Base-by-base conservation (phyloP, 129 eudicot genomes). In the Pseudognaphalium luteoalbum region DNA sequence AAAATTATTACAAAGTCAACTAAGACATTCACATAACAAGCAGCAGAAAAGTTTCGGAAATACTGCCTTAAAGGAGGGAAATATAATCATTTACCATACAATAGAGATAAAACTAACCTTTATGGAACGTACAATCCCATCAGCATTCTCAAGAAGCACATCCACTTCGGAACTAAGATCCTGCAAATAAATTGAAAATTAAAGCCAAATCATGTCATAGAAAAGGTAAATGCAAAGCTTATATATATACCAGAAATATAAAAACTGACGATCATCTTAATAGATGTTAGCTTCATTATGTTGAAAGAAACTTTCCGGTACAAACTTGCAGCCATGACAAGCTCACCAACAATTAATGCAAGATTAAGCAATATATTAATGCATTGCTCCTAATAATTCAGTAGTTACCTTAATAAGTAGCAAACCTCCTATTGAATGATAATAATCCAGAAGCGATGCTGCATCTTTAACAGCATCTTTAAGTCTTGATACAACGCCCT, bases 391-490 rank as follows among this genome's bases (percentile, higher is more conserved):
- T 39, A 58, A 10, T 15, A 80, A 17, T 4, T 47, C 3, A 6
- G 54, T 47, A 15, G 42, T 83, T 84, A 91, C 98, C 98, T 94
- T 94, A 32, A 94, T 77, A 73, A 81, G 79, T 34, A 76, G 47
- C 87, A 94, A 81, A 71, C 97, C 81, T 83, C 97, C 97, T 14
- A 91, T 20, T 17, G 93, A 67, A 67, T 88, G 74, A 80, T 88
- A 84, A 80, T 76, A 94, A 74, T 94, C 97, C 57, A 82, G 85
- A 80, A 94, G 88, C 35, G 90, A 74, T 66, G 70, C 81, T 37
- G 91, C 89, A 59, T 41, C 81, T 50, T 80, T 79, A 63, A 88
- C 70, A 47, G 87, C 82, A 74, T 78, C 93, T 80, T 84, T 88
- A 70, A 91, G 89, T 72, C 86, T 87, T 72, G 90, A 83, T 21